Base-by-base conservation (phyloP, 2,329 filamentous ascomycete species). In the Emericellopsis cladophorae region DNA sequence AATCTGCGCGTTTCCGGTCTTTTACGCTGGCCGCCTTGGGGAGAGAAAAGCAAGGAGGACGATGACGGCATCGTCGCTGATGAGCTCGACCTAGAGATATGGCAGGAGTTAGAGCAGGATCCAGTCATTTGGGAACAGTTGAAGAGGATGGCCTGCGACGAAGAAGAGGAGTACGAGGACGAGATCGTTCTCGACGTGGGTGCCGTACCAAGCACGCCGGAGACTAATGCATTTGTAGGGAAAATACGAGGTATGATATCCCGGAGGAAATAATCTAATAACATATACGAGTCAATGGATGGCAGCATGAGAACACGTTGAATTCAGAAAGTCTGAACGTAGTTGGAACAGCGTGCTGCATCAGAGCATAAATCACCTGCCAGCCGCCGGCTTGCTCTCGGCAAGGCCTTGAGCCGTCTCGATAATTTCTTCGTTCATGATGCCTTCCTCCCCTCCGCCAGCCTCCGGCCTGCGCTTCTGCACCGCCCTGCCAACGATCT, bases 101-200 rank as follows among this genome's bases (percentile, higher is more conserved):
- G 73, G 73, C 73, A 77, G 53, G 72, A 76, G 52, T 54, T 77
- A 45, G 73, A 77, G 54, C 63, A 67, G 51, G 67, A 76, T 37
- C 61, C 66, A 2, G 55, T 46, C 0, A 59, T 75, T 7, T 56
- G 53, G 35, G 60, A 62, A 44, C 57, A 62, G 26, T 48, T 77
- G 34, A 57, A 53, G 39, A 53, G 53, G 45, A 58, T 72, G 46
- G 61, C 62, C 33, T 50, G 55, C 14, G 58, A 61, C 38, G 59
- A 60, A 26, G 49, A 50, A 3, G 35, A 38, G 11, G 43, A 42
- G 7, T 34, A 36, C 22, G 40, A 41, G 21, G 46, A 44, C 12
- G 46, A 41, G 40, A 36, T 36, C 9, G 12, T 9, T 29, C 26
- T 29, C 26, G 26, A 9, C 26, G 26, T 29, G 26, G 7, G 12